Conservation (phyloP, 768 basidiomycete species). For the Suillus lakei region DNA sequence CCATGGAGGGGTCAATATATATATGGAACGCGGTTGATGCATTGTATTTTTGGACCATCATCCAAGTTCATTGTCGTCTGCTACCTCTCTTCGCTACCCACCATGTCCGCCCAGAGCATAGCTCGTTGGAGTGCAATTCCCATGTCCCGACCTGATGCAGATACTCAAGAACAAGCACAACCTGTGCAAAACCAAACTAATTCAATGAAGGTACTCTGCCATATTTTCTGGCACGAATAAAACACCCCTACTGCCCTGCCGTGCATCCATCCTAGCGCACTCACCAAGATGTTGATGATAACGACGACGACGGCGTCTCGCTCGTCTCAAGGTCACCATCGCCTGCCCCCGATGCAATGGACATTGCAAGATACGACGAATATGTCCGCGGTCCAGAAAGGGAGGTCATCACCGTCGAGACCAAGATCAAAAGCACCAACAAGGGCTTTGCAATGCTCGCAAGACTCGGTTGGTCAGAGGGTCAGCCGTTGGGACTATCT, state of each 20-base stretch:
- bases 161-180: conserved; percentile 27
- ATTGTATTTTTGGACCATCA: background rate
- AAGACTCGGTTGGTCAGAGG: conserved; percentile 85
- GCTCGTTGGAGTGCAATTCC: conserved; percentile 79
- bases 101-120: conserved; percentile 68
- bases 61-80: background rate
- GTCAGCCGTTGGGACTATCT: conserved; percentile 76
- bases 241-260: conserved; percentile 58
- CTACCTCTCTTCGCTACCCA: background rate
- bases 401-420: conserved; percentile 82
- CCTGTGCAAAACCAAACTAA: conserved; percentile 20
- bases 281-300: conserved; percentile 44
- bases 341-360: conserved; percentile 59
- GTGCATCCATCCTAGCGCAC: conserved; percentile 62
- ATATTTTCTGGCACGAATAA: conserved; percentile 47
- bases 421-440: conserved; percentile 77
- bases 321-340: conserved; percentile 79
- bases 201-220: conserved; percentile 72
- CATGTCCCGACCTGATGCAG: conserved; percentile 40
- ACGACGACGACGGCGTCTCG: conserved; percentile 71
- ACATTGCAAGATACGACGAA: conserved; percentile 72
- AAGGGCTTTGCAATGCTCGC: conserved; percentile 81
- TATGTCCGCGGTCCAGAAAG: conserved; percentile 52
- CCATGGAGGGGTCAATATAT: background rate
- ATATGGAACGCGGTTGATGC: background rate